These are phyloP conservation scores for Camelina laxa DNA, from an alignment of 345 rosid species.

Conservation along the genomic window DNA sequence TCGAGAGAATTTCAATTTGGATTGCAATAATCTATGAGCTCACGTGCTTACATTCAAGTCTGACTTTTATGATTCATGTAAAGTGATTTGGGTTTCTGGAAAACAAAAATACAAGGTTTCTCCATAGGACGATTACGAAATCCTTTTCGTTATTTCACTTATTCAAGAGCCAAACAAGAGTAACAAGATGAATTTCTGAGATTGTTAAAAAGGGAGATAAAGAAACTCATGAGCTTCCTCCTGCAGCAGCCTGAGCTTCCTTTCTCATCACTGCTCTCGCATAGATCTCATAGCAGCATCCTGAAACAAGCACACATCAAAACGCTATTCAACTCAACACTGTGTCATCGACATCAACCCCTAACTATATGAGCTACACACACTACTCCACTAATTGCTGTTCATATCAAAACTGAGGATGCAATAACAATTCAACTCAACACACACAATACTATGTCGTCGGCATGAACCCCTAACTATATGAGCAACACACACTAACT, in stretches of 20 bases:
- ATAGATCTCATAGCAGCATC: conserved; percentile 95
- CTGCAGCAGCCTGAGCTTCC: conserved; percentile 65
- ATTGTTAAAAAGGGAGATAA: conserved; percentile 2
- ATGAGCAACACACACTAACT: not conserved
- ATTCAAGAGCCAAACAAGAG: conserved; percentile 27
- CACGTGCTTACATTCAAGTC: not conserved
- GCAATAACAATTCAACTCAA: conserved; percentile 1
- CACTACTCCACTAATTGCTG: not conserved
- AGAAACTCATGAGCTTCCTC: conserved; percentile 45
- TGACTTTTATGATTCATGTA: conserved; percentile 4
- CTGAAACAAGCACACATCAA: conserved; percentile 49
- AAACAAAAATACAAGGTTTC: conserved; percentile 23
- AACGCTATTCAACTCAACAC: conserved; percentile 5
- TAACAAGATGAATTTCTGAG: conserved; percentile 5
- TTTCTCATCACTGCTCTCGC: conserved; percentile 71
- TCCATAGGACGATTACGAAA: not conserved
- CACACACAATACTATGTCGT: not conserved
- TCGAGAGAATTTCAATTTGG: not conserved
- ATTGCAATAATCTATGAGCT: not conserved
- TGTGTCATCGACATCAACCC: not conserved
- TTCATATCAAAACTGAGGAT: not conserved
- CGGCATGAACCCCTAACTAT: not conserved
- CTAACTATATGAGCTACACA: not conserved
- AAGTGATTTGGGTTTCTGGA: conserved; percentile 4
- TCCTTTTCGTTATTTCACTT: conserved; percentile 24